A percentile compares a stretch with the other conserved stretches of the same genome.
These are phyloP conservation scores for Lipomyces chichibuensis DNA, from an alignment of 805 yeast genomes.

Conservation along the genomic window DNA sequence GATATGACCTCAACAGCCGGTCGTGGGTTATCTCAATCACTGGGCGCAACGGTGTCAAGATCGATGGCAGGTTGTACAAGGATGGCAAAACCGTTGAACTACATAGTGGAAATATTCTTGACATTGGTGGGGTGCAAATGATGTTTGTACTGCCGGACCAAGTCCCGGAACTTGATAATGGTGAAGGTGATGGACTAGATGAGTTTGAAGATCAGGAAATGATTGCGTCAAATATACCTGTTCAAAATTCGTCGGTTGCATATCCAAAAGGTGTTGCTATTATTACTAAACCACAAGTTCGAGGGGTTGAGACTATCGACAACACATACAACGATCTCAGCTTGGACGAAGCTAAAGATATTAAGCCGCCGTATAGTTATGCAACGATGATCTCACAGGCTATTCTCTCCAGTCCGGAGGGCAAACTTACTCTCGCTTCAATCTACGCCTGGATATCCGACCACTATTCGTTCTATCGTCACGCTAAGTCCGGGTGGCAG, in stretches of 20 bases:
- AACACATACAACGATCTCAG: slow-evolving; percentile 55
- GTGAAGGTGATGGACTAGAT: slow-evolving; percentile 10
- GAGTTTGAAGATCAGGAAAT: slow-evolving; percentile 24
- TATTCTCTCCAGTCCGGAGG: slow-evolving; percentile 82
- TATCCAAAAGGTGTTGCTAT: slow-evolving; percentile 51
- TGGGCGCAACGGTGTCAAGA: slow-evolving; percentile 93
- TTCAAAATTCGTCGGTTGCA: slow-evolving; percentile 32
- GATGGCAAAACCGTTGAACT: slow-evolving; percentile 53
- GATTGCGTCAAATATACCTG: slow-evolving; percentile 13
- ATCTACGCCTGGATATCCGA: slow-evolving; percentile 88
- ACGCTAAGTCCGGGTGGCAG: slow-evolving; percentile 96
- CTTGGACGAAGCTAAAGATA: slow-evolving; percentile 86
- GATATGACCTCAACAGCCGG: slow-evolving; percentile 71
- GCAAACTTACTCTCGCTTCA: slow-evolving; percentile 85
- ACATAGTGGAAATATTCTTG: slow-evolving; percentile 86
- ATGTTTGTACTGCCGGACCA: slow-evolving; percentile 93
- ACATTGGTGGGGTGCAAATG: slow-evolving; percentile 98
- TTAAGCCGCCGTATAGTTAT: slow-evolving; percentile 95
- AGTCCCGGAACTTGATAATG: slow-evolving; percentile 27
- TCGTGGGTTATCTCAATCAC: slow-evolving; percentile 82
- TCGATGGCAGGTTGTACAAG: slow-evolving; percentile 64
- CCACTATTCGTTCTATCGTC: slow-evolving; percentile 89
- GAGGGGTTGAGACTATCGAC: slow-evolving; percentile 42
- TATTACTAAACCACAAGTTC: slow-evolving; percentile 48
- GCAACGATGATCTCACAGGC: slow-evolving; percentile 99